These are phyloP conservation scores for Stephanodiscus minutulus DNA, from an alignment of 108 stramenopile species.

Conservation along the genomic window DNA sequence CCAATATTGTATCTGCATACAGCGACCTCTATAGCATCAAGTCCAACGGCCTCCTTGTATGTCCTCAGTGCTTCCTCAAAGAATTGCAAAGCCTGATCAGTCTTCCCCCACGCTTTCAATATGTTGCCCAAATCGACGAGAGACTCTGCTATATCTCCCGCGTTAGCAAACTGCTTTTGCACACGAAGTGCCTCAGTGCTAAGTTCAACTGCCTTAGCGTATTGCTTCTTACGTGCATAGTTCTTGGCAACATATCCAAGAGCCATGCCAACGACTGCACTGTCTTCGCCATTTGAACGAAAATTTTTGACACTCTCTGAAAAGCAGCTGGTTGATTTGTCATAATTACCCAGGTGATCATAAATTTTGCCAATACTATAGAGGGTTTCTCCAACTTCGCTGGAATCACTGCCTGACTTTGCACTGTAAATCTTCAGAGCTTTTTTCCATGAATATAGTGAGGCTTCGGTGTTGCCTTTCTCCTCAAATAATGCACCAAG, in stretches of 20 bases:
- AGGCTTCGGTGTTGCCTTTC: conserved; percentile 52
- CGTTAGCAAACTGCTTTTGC: conserved; percentile 21
- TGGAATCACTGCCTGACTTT: conserved; percentile 54
- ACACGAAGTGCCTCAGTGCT: conserved; percentile 49
- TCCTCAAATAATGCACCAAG: conserved; percentile 38
- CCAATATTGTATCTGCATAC: conserved; percentile 61
- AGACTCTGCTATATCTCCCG: conserved; percentile 35
- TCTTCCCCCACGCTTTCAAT: conserved; percentile 48
- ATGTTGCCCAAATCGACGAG: conserved; percentile 34
- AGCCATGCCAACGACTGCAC: conserved; percentile 54
- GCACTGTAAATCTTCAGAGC: conserved; percentile 64
- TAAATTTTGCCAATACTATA: conserved; percentile 65
- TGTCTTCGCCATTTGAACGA: conserved; percentile 42
- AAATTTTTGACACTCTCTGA: conserved; percentile 63
- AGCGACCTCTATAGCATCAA: conserved; percentile 66
- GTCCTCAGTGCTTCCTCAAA: conserved; percentile 41
- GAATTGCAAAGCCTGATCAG: conserved; percentile 44
- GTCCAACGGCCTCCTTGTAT: conserved; percentile 53
- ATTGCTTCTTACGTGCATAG: conserved; percentile 45
- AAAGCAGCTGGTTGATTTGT: conserved; percentile 65
- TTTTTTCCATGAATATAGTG: conserved; percentile 62
- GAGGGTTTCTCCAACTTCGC: conserved; percentile 63
- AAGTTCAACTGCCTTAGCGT: conserved; percentile 47
- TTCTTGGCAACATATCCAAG: conserved; percentile 66
- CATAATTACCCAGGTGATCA: conserved; percentile 60